Conservation (phyloP, 2,329 filamentous ascomycete species). For the Trichoderma sp. region DNA sequence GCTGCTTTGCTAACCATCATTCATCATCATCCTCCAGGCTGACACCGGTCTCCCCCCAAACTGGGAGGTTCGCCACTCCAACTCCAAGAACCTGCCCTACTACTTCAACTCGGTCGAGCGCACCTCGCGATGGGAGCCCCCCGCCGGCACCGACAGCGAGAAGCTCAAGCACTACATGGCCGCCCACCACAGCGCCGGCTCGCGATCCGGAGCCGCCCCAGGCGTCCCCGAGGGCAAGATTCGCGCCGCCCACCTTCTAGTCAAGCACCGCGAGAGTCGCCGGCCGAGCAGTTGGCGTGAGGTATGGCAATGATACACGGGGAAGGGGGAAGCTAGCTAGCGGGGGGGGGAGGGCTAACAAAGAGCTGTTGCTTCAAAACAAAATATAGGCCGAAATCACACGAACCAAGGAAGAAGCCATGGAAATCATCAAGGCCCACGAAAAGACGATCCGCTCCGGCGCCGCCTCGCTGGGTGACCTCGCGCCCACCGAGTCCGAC, state of each 20-base stretch:
- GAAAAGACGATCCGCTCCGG: slow-evolving; percentile 73
- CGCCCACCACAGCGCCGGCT: slow-evolving; percentile 67
- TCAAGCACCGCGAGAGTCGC: slow-evolving; percentile 88
- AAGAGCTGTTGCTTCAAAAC: not conserved
- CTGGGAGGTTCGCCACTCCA: slow-evolving; percentile 97
- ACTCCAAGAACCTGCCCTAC: slow-evolving; percentile 98
- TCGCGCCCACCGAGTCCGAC: slow-evolving; percentile 87
- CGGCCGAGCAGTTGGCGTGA: slow-evolving; percentile 92
- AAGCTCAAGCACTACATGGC: slow-evolving; percentile 95
- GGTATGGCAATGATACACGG: slow-evolving; percentile 34
- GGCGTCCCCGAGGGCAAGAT: slow-evolving; percentile 72
- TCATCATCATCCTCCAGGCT: slow-evolving; percentile 41
- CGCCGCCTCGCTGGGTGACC: slow-evolving; percentile 67
- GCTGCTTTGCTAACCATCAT: not conserved
- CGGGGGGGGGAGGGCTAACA: not conserved
- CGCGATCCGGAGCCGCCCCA: slow-evolving; percentile 38
- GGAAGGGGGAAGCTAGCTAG: not conserved
- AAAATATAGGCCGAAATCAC: slow-evolving; percentile 69
- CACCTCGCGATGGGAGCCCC: slow-evolving; percentile 93
- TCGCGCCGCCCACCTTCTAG: slow-evolving; percentile 83
- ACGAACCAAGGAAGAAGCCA: slow-evolving; percentile 81
- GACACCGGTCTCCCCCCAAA: slow-evolving; percentile 77
- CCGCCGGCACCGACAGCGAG: slow-evolving; percentile 80
- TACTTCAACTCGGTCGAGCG: slow-evolving; percentile 91
- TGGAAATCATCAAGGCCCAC: slow-evolving; percentile 70